A percentile compares a stretch with the other conserved stretches of the same genome.
Conservation (phyloP, 164 flowering plant species). For the Tinospora cordifolia region DNA sequence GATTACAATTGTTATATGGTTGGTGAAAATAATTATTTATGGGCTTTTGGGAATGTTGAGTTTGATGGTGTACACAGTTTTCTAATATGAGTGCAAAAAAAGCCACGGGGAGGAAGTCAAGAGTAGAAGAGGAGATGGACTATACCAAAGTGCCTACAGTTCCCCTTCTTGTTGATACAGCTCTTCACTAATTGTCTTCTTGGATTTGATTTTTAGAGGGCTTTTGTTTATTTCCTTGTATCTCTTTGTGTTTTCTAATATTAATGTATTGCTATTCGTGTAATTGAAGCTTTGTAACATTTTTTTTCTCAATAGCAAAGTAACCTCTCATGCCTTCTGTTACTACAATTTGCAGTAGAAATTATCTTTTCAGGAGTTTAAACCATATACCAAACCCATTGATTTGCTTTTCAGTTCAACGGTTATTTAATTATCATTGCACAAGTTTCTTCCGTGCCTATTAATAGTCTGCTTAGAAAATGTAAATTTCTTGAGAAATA, state of each 20-base stretch:
- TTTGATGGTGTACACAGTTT: conserved; percentile 11
- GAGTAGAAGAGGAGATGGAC: not conserved
- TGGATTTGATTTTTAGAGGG: not conserved
- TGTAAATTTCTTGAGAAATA: no score
- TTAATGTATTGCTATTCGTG: not conserved
- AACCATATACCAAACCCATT: no score
- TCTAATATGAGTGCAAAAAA: conserved; percentile 20
- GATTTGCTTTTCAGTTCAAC: no score
- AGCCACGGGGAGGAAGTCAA: conserved; percentile 10
- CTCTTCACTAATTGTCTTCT: not conserved
- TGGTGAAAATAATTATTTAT: not conserved
- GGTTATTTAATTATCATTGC: no score
- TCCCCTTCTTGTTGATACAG: not conserved
- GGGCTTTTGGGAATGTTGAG: conserved; percentile 14
- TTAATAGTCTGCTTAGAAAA: no score
- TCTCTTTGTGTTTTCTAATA: not conserved
- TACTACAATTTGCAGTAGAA: no score
- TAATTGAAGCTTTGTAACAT: not conserved
- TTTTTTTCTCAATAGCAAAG: not conserved
- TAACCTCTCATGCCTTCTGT: no score
- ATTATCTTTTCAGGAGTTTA: no score
- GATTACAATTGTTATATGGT: not conserved
- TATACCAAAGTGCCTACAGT: not conserved
- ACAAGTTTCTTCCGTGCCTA: no score
- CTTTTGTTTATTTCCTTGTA: not conserved